phyloP scores from a whole-genome alignment of 768 basidiomycete species.

The Lactifluus volemus region DNA sequence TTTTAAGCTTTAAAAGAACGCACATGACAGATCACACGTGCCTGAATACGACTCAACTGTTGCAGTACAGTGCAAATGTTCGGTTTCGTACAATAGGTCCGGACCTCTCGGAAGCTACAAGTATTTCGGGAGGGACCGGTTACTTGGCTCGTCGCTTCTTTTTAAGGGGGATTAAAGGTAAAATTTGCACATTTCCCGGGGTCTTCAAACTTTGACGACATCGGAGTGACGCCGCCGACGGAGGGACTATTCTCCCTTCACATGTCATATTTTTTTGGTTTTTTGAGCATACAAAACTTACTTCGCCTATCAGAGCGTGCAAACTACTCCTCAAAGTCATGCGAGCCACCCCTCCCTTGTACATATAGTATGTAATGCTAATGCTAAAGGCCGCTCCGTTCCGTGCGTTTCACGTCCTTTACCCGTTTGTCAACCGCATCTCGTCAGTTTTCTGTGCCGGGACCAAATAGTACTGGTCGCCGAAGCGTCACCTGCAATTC shows the following conservation, averaged over 20 bases:
- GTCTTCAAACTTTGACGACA: neutral
- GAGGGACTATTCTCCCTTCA: neutral
- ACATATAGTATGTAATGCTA: slow-evolving; percentile 7
- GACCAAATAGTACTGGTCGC: slow-evolving; percentile 20
- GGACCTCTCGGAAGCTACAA: slow-evolving; percentile 1
- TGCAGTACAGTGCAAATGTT: neutral
- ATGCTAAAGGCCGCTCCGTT: slow-evolving; percentile 11
- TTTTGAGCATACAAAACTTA: neutral
- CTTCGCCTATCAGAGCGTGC: neutral
- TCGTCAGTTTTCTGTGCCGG: slow-evolving; percentile 11
- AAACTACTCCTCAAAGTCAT: neutral
- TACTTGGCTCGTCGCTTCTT: slow-evolving; percentile 10
- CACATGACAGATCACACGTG: neutral
- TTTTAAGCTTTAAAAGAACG: slow-evolving; percentile 8
- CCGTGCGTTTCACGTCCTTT: slow-evolving; percentile 13
- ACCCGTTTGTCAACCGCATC: slow-evolving; percentile 2
- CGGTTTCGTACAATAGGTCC: neutral
- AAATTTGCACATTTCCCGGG: slow-evolving; percentile 10
- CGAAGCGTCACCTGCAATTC: slow-evolving; percentile 15
- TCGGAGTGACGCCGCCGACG: neutral
- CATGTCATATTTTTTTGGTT: neutral
- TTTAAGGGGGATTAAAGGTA: slow-evolving; percentile 8
- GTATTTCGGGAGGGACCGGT: neutral
- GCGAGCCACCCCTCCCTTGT: neutral
- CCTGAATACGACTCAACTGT: neutral